Evolutionary conservation across 2,329 filamentous ascomycete genomes (phyloP), one percentile per base, ranked within the genome.

Genomic region (Xylogone sp.): DNA sequence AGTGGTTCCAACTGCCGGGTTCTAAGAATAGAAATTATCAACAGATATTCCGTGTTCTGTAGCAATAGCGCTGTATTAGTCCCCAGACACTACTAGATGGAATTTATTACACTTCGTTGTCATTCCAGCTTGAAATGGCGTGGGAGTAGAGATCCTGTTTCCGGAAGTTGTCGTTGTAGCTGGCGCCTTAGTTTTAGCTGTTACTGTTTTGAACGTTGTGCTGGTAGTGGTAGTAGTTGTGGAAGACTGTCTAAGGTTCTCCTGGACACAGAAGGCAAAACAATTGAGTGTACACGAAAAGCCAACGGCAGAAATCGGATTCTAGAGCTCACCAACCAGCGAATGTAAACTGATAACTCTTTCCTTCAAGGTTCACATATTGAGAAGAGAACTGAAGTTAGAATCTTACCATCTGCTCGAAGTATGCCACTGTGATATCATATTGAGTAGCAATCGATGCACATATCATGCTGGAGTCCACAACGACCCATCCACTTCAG

Each of bases 51-150:
- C 50, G 3, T 62, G 51, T 2, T 47, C 45, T 0, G 50, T 43
- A 9, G 59, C 57, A 34, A 70, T 67, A 0, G 43, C 50, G 3
- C 31, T 48, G 42, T 66, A 70, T 5, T 46, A 55, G 9, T 65
- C 61, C 1, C 58, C 61, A 0, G 12, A 42, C 4, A 54, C 39
- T 0, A 68, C 51, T 27, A 10, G 10, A 27, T 68, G 59, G 31
- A 56, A 68, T 6, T 52, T 48, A 6, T 54, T 56, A 47, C 65
- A 69, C 6, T 54, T 59, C 6, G 43, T 21, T 4, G 57, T 52
- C 8, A 62, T 58, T 1, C 58, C 59, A 16, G 53, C 53, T 50
- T 56, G 57, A 1, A 24, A 51, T 6, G 52, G 52, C 5, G 34
- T 42, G 3, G 52, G 48, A 20, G 52, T 51, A n/a, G 12, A 4